Conservation (phyloP, 306 rosid species). For the Inga leiocalycina region DNA sequence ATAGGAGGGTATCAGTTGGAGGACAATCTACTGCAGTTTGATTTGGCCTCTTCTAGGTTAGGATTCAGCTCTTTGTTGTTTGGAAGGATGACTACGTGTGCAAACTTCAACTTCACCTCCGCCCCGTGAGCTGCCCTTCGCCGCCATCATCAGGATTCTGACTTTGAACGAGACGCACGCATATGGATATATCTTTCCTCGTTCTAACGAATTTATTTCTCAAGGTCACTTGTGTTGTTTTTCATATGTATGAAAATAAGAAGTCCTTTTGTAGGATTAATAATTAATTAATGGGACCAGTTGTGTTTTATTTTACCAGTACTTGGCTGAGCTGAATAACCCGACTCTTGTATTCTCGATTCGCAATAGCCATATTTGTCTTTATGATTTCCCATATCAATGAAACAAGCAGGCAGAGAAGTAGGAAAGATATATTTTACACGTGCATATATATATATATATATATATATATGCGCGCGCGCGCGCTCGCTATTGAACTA, state of each 20-base stretch:
- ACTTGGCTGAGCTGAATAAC: neutral
- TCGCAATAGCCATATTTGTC: neutral
- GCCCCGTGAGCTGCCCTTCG: neutral
- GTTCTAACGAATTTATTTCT: neutral
- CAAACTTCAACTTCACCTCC: conserved; percentile 54
- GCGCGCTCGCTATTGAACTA: too few species aligned
- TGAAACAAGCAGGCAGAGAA: neutral
- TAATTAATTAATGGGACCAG: neutral
- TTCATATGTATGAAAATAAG: neutral
- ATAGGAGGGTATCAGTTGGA: conserved; percentile 52
- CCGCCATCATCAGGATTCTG: too few species aligned
- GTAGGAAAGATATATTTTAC: neutral
- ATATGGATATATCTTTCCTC: neutral
- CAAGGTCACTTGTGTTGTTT: neutral
- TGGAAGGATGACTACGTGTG: conserved; percentile 38
- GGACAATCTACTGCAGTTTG: conserved; percentile 45
- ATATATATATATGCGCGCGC: too few species aligned
- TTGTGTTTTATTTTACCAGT: neutral
- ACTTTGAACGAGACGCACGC: too few species aligned
- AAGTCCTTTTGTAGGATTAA: neutral
- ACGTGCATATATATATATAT: too few species aligned
- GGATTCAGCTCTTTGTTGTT: conserved; percentile 48
- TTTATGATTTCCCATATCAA: neutral
- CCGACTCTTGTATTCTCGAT: neutral
- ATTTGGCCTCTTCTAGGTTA: conserved; percentile 41